These are phyloP conservation scores for Leccinellum rugosiceps DNA, from an alignment of 768 basidiomycete species.

Conservation along the genomic window DNA sequence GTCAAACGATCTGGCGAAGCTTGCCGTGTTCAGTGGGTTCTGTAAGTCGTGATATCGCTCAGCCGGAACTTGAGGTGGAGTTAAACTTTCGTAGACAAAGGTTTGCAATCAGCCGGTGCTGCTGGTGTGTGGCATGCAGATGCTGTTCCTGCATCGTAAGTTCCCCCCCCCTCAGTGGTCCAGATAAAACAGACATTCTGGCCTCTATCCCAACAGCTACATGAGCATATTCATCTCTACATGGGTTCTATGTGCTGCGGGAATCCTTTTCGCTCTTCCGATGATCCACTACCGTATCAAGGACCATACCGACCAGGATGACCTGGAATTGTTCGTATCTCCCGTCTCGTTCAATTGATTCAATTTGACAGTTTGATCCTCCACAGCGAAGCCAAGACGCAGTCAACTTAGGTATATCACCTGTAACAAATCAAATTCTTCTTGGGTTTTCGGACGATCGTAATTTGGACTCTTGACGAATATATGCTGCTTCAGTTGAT, in stretches of 20 bases:
- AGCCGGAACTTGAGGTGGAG: not conserved
- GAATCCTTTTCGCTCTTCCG: constrained; percentile 63
- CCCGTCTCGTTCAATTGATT: not conserved
- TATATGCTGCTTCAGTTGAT: not conserved
- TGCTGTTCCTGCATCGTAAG: constrained; percentile 58
- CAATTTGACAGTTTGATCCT: not conserved
- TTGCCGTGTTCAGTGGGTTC: constrained; percentile 78
- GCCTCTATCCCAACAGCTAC: constrained; percentile 34
- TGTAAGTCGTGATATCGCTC: constrained; percentile 45
- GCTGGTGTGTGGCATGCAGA: constrained; percentile 74
- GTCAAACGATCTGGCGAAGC: constrained; percentile 75
- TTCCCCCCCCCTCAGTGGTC: constrained; percentile 4
- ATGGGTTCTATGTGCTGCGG: constrained; percentile 66
- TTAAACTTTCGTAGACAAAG: constrained; percentile 50
- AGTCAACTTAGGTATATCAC: not conserved
- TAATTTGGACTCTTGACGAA: not conserved
- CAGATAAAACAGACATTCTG: not conserved
- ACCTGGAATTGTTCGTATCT: constrained; percentile 45
- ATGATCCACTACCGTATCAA: constrained; percentile 73
- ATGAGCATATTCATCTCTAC: constrained; percentile 74
- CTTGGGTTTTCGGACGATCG: not conserved
- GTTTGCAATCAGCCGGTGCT: constrained; percentile 72
- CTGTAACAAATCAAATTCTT: not conserved
- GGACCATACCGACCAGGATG: constrained; percentile 51
- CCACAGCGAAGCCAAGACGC: constrained; percentile 11